phyloP scores from a whole-genome alignment of 1,284 basidiomycete genomes.

The Naganishia sp. region DNA sequence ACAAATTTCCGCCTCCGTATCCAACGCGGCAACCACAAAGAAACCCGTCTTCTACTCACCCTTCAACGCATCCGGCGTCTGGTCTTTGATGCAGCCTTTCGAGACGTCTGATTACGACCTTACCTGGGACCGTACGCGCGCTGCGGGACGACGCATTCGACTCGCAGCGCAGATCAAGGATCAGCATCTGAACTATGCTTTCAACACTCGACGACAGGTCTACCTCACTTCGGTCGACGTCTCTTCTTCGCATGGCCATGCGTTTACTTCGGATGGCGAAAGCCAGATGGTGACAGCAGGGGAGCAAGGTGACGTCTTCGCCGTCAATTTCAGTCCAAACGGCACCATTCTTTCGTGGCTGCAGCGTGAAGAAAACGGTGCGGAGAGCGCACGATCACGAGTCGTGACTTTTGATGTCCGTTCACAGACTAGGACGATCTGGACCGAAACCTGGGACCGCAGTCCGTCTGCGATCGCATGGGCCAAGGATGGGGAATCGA shows the following conservation, averaged over 20 bases:
- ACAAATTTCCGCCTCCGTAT: constrained; percentile 60
- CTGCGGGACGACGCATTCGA: constrained; percentile 53
- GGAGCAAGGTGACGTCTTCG: constrained; percentile 74
- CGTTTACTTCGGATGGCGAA: constrained; percentile 54
- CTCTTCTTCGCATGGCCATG: constrained; percentile 51
- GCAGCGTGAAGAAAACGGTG: constrained; percentile 79
- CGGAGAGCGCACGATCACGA: constrained; percentile 68
- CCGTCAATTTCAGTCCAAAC: constrained; percentile 65
- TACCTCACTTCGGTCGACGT: constrained; percentile 51
- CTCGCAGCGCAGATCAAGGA: constrained; percentile 85
- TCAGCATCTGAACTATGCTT: constrained; percentile 67
- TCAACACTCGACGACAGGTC: constrained; percentile 55
- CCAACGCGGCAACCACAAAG: not conserved
- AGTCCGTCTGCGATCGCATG: constrained; percentile 68
- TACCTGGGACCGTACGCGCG: constrained; percentile 62
- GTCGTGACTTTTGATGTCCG: constrained; percentile 68
- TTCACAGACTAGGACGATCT: constrained; percentile 36
- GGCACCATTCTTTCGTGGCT: constrained; percentile 80
- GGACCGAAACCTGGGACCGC: constrained; percentile 76
- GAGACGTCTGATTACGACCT: constrained; percentile 60
- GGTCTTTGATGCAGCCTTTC: constrained; percentile 69
- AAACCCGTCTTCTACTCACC: constrained; percentile 33
- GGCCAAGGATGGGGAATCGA: constrained; percentile 65
- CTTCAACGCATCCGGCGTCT: constrained; percentile 30
- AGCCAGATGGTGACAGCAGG: constrained; percentile 66